Conservation (phyloP, 495 filamentous ascomycete species). For the Penicillium daleae region DNA sequence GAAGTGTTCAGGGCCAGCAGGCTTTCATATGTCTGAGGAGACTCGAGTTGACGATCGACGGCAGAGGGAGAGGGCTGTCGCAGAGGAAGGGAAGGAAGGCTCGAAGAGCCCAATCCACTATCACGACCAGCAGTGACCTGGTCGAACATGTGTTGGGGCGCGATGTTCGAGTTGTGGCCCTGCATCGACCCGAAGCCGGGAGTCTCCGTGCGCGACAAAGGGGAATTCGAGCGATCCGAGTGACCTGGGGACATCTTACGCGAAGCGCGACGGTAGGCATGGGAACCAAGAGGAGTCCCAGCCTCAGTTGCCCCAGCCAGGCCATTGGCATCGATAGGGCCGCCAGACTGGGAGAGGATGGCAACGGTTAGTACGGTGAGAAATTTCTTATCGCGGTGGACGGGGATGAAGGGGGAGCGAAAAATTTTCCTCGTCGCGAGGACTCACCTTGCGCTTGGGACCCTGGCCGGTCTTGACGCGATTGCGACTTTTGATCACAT, state of each 20-base stretch:
- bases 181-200: constrained; percentile 68
- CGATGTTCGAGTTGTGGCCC: constrained; percentile 71
- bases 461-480: constrained; percentile 90
- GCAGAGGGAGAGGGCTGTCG: constrained; percentile 73
- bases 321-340: constrained; percentile 59
- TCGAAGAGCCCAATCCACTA: constrained; percentile 60
- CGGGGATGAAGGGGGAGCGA: constrained; percentile 16
- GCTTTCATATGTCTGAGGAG: constrained; percentile 79
- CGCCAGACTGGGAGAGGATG: constrained; percentile 45
- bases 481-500: constrained; percentile 99
- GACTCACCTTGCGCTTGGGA: constrained; percentile 83
- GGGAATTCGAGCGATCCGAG: constrained; percentile 80
- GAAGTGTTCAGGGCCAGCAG: constrained; percentile 75
- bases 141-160: constrained; percentile 79
- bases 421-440: constrained; percentile 31
- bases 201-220: constrained; percentile 84
- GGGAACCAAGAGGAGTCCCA: constrained; percentile 53
- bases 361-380: constrained; percentile 31
- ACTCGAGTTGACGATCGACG: constrained; percentile 74
- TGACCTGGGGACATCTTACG: constrained; percentile 73
- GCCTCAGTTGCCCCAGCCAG: constrained; percentile 61
- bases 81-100: constrained; percentile 55
- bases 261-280: constrained; percentile 66
- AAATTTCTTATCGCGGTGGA: constrained; percentile 32
- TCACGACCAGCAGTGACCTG: constrained; percentile 67